Conservation (phyloP, 2,329 filamentous ascomycete species). For the Metarhizium robertsii region DNA sequence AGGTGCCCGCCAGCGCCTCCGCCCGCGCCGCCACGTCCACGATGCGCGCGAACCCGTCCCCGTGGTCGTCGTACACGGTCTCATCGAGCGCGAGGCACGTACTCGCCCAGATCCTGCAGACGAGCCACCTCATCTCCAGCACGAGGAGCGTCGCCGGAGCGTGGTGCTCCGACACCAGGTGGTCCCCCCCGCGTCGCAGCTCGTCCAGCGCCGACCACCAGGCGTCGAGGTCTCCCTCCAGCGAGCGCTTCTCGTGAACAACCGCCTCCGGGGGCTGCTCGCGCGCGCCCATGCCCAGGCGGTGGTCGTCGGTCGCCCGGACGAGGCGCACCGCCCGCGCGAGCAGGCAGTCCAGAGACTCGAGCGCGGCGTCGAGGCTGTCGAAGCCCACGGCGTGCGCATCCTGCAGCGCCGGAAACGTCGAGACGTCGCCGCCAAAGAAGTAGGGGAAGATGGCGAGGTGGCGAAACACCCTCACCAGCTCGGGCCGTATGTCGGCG, state of each 20-base stretch:
- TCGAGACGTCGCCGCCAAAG: constrained; percentile 15
- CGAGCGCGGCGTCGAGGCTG: constrained; percentile 18
- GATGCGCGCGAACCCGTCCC: constrained; percentile 21
- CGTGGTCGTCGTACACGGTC: constrained; percentile 23
- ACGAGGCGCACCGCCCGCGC: constrained; percentile 21
- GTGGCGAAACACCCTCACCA: constrained; percentile 28
- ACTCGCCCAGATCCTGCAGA: constrained; percentile 24
- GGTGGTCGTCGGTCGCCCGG: constrained; percentile 17
- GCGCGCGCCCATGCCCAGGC: constrained; percentile 11
- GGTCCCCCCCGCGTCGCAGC: neutral
- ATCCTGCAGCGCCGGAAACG: constrained; percentile 6
- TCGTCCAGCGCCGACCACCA: constrained; percentile 21
- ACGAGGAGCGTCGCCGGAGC: constrained; percentile 6
- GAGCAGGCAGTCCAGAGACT: constrained; percentile 18
- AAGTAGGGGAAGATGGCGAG: constrained; percentile 30
- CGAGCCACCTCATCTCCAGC: constrained; percentile 21
- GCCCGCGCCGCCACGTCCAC: constrained; percentile 16
- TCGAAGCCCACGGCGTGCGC: constrained; percentile 3
- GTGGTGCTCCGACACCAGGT: neutral
- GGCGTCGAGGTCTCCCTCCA: constrained; percentile 13
- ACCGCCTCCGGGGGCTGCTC: constrained; percentile 9
- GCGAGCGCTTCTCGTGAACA: constrained; percentile 12
- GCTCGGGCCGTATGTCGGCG: constrained; percentile 14
- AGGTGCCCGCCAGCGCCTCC: neutral
- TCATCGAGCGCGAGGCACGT: constrained; percentile 21